A percentile compares a stretch with the other conserved stretches of the same genome.
Evolutionary conservation across 768 basidiomycete species (phyloP).

Genomic region (Lactarius akahatsu): DNA sequence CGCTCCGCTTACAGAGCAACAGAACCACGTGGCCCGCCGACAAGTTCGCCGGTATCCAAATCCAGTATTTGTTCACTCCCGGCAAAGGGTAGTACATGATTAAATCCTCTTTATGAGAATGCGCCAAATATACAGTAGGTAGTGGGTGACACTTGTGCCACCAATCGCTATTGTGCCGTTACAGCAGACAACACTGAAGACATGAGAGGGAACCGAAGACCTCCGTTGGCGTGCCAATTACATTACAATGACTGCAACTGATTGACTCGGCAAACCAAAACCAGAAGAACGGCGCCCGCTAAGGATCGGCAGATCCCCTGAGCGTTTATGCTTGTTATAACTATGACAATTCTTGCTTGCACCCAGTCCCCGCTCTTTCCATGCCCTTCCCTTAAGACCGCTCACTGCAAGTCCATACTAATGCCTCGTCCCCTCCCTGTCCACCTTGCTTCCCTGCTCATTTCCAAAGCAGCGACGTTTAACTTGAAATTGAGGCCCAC

Average conservation of each 20-base stretch:
- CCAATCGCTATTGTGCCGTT: neutral
- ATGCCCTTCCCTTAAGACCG: conserved; percentile 1
- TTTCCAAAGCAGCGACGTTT: conserved; percentile 14
- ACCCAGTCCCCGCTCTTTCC: neutral
- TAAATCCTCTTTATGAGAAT: neutral
- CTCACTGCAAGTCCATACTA: neutral
- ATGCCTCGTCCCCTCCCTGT: conserved; percentile 9
- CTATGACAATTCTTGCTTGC: neutral
- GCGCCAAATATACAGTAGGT: neutral
- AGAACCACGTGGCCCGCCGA: neutral
- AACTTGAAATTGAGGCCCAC: conserved; percentile 7
- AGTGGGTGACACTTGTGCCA: no score
- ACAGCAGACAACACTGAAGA: neutral
- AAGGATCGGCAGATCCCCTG: conserved; percentile 9
- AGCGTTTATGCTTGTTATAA: conserved; percentile 18
- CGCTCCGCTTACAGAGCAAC: neutral
- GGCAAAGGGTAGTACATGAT: neutral
- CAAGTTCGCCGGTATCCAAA: neutral
- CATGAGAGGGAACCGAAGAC: neutral
- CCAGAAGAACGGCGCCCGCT: neutral
- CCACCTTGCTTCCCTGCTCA: neutral
- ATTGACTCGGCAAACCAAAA: conserved; percentile 15
- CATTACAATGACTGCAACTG: conserved; percentile 15
- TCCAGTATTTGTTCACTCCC: neutral
- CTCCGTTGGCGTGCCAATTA: neutral